These are phyloP conservation scores for Euphorbia celastroides DNA, from an alignment of 441 rosid genomes.

Conservation along the genomic window DNA sequence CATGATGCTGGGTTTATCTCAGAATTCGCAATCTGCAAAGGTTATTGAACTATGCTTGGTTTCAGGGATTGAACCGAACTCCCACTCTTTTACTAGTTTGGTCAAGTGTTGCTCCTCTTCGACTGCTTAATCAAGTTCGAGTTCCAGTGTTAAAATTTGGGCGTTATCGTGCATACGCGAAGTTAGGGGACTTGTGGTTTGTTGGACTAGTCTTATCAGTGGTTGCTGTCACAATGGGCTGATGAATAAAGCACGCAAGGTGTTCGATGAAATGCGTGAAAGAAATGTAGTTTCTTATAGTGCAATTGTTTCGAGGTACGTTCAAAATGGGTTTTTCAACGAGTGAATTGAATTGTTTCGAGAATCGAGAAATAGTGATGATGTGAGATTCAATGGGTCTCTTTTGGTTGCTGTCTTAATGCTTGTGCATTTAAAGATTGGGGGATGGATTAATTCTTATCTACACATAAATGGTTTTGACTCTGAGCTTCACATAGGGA, in stretches of 20 bases:
- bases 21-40: slow-evolving; percentile 13
- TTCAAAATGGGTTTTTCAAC: slow-evolving; percentile 13
- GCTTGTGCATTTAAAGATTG: slow-evolving; percentile 30
- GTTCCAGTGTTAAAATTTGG: slow-evolving; percentile 28
- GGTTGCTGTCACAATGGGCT: slow-evolving; percentile 34
- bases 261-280: slow-evolving; percentile 30
- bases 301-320: slow-evolving; percentile 30
- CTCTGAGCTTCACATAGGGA: slow-evolving; percentile 20
- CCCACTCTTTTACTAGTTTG: slow-evolving; percentile 24
- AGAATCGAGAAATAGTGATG: slow-evolving; percentile 16
- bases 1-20: slow-evolving; percentile 28
- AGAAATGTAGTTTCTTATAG: slow-evolving; percentile 27
- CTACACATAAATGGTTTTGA: slow-evolving; percentile 14
- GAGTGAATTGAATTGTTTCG: slow-evolving; percentile 26
- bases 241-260: slow-evolving; percentile 22
- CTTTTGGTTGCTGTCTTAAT: slow-evolving; percentile 26
- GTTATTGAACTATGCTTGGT: slow-evolving; percentile 22
- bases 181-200: slow-evolving; percentile 41
- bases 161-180: slow-evolving; percentile 37
- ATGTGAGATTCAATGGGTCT: slow-evolving; percentile 19
- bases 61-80: slow-evolving; percentile 20
- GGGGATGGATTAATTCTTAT: slow-evolving; percentile 24
- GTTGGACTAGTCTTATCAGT: slow-evolving; percentile 53
- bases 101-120: slow-evolving; percentile 21
- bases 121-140: slow-evolving; percentile 21